Evolutionary conservation across 768 basidiomycete species (phyloP), one percentile per base, ranked within the genome.

Genomic region (Panus rudis): DNA sequence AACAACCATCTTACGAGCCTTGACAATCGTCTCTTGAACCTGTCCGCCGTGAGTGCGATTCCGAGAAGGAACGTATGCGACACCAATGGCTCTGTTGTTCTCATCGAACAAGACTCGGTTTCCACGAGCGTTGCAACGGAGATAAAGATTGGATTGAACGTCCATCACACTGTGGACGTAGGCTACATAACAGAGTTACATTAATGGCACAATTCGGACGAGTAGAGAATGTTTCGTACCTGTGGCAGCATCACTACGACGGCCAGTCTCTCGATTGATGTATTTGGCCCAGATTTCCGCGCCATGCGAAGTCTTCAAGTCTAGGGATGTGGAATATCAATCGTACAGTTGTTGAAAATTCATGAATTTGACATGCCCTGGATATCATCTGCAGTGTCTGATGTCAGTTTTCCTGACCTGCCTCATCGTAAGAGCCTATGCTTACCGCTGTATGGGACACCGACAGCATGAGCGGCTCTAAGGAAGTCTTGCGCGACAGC

Each of bases 281-380:
- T 83, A 84, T 58, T 84, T 84, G 39, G 81, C 81, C 81, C 81
- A 83, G 43, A 82, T 79, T 59, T 83, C 82, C 42, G 81, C 72
- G 19, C 67, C 79, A 51, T 83, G 76, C 22, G 73, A 57, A 19
- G 79, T 79, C 40, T 68, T 61, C 30, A 81, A 67, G 59, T 82
- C 81, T 72, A 42, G 16, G 30, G 8, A 14, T 4, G 21, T 5
- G 14, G 31, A 20, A 4, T 12, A 14, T n/a, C 6, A 24, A 26
- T 41, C 17, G 37, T 10, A 39, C 11, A 46, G 4, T 47, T n/a
- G 20, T 35, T 26, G 6, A 17, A 21, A 6, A 27, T 37, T 13
- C 19, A 48, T 14, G 24, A 22, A 35, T 14, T 23, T 13, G 12
- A 40, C 43, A 38, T 41, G 66, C 74, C 73, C 63, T 82, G 81